Percentiles rank a stretch among this genome's conserved stretches.
Evolutionary conservation across 139 green algal species (phyloP).

Genomic region (Tetradesmus lagerheimii): DNA sequence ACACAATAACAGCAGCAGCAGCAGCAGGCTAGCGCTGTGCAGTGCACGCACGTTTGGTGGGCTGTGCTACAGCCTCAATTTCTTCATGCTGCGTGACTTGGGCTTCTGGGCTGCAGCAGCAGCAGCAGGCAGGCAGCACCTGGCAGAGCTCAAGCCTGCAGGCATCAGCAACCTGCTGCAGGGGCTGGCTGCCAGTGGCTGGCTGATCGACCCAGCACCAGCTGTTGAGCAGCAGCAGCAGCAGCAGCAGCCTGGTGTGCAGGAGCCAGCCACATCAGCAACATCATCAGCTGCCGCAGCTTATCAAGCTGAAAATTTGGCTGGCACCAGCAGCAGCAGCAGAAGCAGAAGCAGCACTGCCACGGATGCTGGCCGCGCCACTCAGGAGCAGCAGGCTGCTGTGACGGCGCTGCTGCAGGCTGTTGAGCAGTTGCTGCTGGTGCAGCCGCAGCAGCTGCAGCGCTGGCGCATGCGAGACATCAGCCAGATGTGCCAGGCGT

Average conservation of each 20-base stretch:
- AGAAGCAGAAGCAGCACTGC: not conserved
- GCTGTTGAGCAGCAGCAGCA: not conserved
- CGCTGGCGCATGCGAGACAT: slow-evolving; percentile 34
- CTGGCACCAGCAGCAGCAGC: not conserved
- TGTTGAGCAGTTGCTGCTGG: slow-evolving; percentile 18
- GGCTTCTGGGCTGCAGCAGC: slow-evolving; percentile 33
- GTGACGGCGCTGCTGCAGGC: slow-evolving; percentile 4
- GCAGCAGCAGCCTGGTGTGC: not conserved
- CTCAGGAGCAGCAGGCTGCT: slow-evolving; percentile 9
- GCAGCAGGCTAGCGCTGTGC: not conserved
- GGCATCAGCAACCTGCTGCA: slow-evolving; percentile 39
- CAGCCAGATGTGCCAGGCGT: slow-evolving; percentile 40
- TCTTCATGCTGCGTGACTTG: slow-evolving; percentile 22
- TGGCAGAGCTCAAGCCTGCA: slow-evolving; percentile 7
- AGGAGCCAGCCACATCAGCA: not conserved
- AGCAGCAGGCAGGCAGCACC: slow-evolving; percentile 1
- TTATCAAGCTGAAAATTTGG: not conserved
- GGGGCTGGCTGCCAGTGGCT: slow-evolving; percentile 20
- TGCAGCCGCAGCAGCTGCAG: not conserved
- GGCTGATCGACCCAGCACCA: not conserved
- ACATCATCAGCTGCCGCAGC: not conserved
- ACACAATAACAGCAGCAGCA: not conserved
- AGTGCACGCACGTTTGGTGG: slow-evolving; percentile 5
- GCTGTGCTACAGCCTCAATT: slow-evolving; percentile 31
- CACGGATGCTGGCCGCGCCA: no score